These are phyloP conservation scores for Exophiala lecanii-corni DNA, from an alignment of 2,329 filamentous ascomycete genomes.

Conservation along the genomic window DNA sequence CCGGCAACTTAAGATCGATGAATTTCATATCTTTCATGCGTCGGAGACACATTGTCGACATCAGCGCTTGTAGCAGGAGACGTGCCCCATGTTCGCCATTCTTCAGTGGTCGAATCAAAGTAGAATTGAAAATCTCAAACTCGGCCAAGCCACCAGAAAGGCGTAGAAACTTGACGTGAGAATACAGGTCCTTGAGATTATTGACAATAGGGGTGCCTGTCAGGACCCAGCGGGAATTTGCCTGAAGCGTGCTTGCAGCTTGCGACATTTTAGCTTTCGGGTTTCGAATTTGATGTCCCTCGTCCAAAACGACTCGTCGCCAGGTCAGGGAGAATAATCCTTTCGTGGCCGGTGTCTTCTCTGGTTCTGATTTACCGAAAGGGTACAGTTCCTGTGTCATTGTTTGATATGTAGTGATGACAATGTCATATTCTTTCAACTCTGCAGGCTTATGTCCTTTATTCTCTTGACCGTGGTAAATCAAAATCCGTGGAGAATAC, in stretches of 20 bases:
- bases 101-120: conserved; percentile 65
- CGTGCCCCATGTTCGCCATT: conserved; percentile 55
- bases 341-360: conserved; percentile 36
- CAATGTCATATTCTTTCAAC: conserved; percentile 64
- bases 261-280: conserved; percentile 66
- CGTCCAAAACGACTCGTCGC: conserved; percentile 75
- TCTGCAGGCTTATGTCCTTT: conserved; percentile 52
- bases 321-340: conserved; percentile 64
- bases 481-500: conserved; percentile 61
- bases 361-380: conserved; percentile 42
- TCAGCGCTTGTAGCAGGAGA: conserved; percentile 66
- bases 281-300: conserved; percentile 79
- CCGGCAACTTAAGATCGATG: conserved; percentile 72
- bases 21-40: conserved; percentile 86
- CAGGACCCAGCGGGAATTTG: conserved; percentile 71
- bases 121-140: conserved; percentile 66
- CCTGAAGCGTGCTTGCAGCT: conserved; percentile 62
- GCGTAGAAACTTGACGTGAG: conserved; percentile 69
- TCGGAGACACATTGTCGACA: conserved; percentile 74
- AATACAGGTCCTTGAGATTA: conserved; percentile 74
- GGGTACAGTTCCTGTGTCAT: conserved; percentile 61
- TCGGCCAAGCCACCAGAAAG: conserved; percentile 72
- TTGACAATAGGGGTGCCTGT: conserved; percentile 83
- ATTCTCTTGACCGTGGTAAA: conserved; percentile 65
- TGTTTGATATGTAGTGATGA: conserved; percentile 81